These are phyloP conservation scores for Lablab purpureus DNA, from an alignment of 306 rosid species.

Conservation along the genomic window DNA sequence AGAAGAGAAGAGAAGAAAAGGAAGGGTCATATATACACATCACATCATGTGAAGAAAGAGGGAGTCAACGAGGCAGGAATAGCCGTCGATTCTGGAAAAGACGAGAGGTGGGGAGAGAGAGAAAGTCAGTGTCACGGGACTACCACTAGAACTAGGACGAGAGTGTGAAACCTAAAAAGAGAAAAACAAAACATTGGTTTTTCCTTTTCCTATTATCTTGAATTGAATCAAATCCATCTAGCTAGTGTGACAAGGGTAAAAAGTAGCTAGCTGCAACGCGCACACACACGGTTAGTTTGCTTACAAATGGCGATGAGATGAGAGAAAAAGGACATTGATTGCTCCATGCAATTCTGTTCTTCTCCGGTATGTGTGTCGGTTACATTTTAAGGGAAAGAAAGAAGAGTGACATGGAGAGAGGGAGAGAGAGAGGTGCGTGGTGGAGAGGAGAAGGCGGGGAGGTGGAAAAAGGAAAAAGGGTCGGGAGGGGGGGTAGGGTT, in stretches of 20 bases:
- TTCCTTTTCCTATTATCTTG: background rate
- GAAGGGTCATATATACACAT: constrained; percentile 26
- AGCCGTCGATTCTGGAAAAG: constrained; percentile 41
- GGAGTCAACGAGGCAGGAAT: constrained; percentile 17
- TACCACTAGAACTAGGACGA: background rate
- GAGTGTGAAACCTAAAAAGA: constrained; percentile 27
- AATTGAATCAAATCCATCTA: constrained; percentile 14
- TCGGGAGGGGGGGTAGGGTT: background rate
- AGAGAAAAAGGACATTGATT: constrained; percentile 23
- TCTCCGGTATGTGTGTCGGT: background rate
- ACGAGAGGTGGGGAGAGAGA: background rate
- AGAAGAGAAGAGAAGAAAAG: constrained; percentile 13
- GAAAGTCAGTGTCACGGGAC: constrained; percentile 43
- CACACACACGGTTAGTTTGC: background rate
- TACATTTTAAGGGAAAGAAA: background rate
- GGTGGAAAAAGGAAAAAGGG: background rate
- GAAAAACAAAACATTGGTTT: background rate
- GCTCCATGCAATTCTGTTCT: constrained; percentile 2
- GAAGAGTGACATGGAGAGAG: background rate
- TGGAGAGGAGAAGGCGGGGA: background rate
- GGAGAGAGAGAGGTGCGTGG: no score
- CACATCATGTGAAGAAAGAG: constrained; percentile 38
- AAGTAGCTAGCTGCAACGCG: background rate
- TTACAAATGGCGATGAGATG: background rate
- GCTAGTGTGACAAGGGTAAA: background rate